These are phyloP conservation scores for Scortechinia acanthostroma DNA, from an alignment of 2,329 filamentous ascomycete genomes.

Conservation along the genomic window DNA sequence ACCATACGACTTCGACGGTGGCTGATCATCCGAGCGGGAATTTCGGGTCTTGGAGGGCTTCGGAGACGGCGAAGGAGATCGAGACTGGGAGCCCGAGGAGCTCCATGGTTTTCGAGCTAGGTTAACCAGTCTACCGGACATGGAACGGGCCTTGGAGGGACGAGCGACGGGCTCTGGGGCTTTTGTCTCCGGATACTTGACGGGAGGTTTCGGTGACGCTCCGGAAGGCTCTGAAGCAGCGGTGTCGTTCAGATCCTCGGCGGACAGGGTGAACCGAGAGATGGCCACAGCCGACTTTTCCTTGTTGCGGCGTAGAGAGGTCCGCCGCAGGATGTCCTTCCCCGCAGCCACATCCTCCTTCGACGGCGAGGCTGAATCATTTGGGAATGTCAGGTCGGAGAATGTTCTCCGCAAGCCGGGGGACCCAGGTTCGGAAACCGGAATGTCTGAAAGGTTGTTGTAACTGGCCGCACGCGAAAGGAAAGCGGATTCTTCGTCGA, in stretches of 20 bases:
- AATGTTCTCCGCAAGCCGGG: not conserved
- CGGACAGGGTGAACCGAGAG: not conserved
- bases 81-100: not conserved
- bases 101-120: not conserved
- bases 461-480: not conserved
- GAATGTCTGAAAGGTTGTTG: not conserved
- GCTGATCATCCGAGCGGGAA: too few relatives aligned
- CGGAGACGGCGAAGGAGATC: not conserved
- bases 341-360: not conserved
- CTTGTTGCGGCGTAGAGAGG: not conserved
- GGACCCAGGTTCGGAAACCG: not conserved
- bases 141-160: not conserved
- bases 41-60: not conserved
- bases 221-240: too few relatives aligned
- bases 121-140: not conserved
- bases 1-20: too few relatives aligned
- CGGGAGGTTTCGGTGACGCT: too few relatives aligned
- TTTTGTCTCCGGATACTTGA: not conserved
- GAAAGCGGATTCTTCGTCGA: not conserved
- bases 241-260: not conserved
- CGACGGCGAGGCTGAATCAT: not conserved
- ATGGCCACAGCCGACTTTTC: not conserved
- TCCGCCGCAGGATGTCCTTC: not conserved
- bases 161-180: not conserved
- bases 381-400: not conserved